Conservation (phyloP, 2,329 filamentous ascomycete species). For the Colletotrichum abscissum region DNA sequence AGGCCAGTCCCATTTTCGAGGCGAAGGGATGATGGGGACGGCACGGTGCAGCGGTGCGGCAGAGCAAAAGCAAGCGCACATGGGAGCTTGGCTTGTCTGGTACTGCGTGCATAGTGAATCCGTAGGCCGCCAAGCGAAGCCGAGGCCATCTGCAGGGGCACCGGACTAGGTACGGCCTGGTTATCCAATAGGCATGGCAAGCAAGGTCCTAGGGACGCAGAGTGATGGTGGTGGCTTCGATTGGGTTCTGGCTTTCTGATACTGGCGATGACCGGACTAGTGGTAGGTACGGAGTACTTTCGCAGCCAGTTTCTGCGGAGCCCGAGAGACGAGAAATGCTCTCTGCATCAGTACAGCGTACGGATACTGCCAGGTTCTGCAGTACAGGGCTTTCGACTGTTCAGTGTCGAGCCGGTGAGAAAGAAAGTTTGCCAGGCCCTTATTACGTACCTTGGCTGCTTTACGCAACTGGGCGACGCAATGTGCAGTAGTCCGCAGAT, state of each 20-base stretch:
- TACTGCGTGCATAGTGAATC: background rate
- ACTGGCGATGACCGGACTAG: background rate
- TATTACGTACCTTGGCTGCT: slow-evolving; percentile 2
- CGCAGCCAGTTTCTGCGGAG: background rate
- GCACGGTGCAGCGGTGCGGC: slow-evolving; percentile 11
- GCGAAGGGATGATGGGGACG: background rate
- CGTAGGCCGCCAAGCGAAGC: slow-evolving; percentile 19
- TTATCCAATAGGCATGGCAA: background rate
- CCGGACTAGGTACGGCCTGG: background rate
- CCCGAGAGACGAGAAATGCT: background rate
- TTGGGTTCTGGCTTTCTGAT: background rate
- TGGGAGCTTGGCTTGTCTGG: background rate
- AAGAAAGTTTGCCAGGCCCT: slow-evolving; percentile 19
- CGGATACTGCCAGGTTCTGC: slow-evolving; percentile 2
- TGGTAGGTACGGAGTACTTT: background rate
- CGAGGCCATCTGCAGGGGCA: slow-evolving; percentile 29
- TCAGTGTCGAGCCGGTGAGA: background rate
- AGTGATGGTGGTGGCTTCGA: background rate
- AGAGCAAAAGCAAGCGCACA: slow-evolving; percentile 19
- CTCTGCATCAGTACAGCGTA: no score
- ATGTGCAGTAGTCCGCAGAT: background rate
- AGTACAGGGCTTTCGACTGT: slow-evolving; percentile 6
- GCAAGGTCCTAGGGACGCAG: background rate
- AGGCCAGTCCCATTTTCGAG: background rate
- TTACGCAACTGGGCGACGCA: background rate